A percentile compares a stretch with the other conserved stretches of the same genome.
These are phyloP conservation scores for Botrytis fragariae DNA, from an alignment of 2,329 filamentous ascomycete genomes.

Conservation along the genomic window DNA sequence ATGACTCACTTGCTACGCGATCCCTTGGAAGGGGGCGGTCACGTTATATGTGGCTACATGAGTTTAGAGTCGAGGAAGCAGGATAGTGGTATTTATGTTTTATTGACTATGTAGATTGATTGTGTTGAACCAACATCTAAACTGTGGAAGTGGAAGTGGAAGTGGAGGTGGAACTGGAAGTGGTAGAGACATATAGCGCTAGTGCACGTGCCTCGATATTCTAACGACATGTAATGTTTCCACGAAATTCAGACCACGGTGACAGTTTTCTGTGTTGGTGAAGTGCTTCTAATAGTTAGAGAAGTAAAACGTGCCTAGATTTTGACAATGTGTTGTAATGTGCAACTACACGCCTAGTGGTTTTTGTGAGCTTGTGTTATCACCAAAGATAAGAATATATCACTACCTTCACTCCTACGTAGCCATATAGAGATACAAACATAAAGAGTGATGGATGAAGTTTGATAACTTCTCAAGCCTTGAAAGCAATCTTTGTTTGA, in stretches of 20 bases:
- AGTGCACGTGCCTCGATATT: not conserved
- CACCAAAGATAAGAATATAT: not conserved
- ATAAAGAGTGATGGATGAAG: not conserved
- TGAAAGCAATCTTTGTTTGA: not conserved
- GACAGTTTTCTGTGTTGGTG: not conserved
- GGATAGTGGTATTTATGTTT: rapidly evolving
- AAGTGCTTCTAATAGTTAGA: not conserved
- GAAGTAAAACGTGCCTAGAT: not conserved
- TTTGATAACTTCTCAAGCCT: not conserved
- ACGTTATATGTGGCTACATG: not conserved
- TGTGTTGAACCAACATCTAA: not conserved
- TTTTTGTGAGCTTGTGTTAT: not conserved
- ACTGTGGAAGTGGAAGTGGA: not conserved
- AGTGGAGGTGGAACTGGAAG: not conserved
- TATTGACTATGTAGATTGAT: not conserved
- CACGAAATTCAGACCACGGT: not conserved
- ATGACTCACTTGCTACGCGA: not conserved
- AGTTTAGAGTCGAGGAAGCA: not conserved
- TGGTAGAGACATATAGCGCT: not conserved
- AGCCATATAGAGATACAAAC: not conserved
- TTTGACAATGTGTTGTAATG: not conserved
- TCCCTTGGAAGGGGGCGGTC: not conserved
- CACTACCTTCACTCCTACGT: not conserved
- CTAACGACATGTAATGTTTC: not conserved
- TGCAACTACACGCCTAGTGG: not conserved